Conservation (phyloP, 192 early-diverging fungal species). For the Bifiguratus adelaidae region DNA sequence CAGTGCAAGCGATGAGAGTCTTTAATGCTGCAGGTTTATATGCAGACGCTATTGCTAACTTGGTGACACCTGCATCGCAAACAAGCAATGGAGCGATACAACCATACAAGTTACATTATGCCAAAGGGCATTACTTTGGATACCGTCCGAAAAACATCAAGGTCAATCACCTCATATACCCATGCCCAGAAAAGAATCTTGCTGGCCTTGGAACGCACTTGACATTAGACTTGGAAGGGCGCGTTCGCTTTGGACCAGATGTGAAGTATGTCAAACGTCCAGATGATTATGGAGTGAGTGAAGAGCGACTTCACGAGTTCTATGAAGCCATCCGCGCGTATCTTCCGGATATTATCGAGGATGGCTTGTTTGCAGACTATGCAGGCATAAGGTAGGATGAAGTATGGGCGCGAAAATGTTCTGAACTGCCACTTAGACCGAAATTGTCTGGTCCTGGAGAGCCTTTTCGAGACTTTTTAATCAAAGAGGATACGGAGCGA, state of each 20-base stretch:
- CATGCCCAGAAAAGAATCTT: slow-evolving; percentile 63
- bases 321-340: slow-evolving; percentile 47
- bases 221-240: slow-evolving; percentile 67
- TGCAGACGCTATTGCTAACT: slow-evolving; percentile 48
- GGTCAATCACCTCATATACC: slow-evolving; percentile 65
- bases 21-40: slow-evolving; percentile 75
- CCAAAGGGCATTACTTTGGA: slow-evolving; percentile 73
- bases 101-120: slow-evolving; percentile 53
- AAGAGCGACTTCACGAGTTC: slow-evolving; percentile 29
- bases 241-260: slow-evolving; percentile 75
- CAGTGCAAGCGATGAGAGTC: slow-evolving; percentile 41
- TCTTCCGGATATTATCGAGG: slow-evolving; percentile 39
- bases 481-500: slow-evolving; percentile 39
- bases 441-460: slow-evolving; percentile 68
- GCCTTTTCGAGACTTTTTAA: slow-evolving; percentile 66
- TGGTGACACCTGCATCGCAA: slow-evolving; percentile 14
- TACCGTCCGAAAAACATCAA: slow-evolving; percentile 20
- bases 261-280: slow-evolving; percentile 42
- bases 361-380: slow-evolving; percentile 59
- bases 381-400: slow-evolving; percentile 56
- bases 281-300: slow-evolving; percentile 43
- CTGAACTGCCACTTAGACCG: slow-evolving; percentile 35
- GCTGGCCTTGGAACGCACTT: slow-evolving; percentile 67
- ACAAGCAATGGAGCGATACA: too few relatives aligned
- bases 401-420: not conserved